Evolutionary conservation across 495 filamentous ascomycete species (phyloP).

Genomic region (Penicillium bialowiezense): DNA sequence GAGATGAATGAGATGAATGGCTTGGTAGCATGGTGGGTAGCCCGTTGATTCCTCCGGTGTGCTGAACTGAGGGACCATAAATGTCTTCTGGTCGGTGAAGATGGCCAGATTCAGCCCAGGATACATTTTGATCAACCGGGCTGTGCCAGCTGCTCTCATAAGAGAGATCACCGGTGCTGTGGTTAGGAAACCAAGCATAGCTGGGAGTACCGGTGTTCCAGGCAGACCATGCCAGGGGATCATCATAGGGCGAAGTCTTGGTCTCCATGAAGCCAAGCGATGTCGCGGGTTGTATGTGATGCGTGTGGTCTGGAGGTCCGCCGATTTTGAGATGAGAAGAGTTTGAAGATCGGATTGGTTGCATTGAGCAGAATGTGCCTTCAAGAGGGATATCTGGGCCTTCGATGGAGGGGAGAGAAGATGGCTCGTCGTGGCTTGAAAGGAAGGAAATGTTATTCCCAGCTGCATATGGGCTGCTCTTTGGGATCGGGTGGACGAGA

Average conservation of each 20-base stretch:
- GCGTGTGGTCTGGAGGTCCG: neutral
- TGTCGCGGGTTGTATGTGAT: neutral
- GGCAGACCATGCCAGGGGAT: neutral
- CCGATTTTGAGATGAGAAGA: neutral
- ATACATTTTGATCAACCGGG: neutral
- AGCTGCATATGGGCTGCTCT: neutral
- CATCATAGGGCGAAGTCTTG: neutral
- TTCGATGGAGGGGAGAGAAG: slow-evolving; percentile 10
- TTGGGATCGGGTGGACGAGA: slow-evolving; percentile 4
- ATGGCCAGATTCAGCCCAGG: neutral
- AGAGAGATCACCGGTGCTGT: neutral
- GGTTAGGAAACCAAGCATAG: neutral
- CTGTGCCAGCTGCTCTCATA: neutral
- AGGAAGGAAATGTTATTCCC: slow-evolving; percentile 6
- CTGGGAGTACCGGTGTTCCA: neutral
- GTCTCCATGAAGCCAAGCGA: neutral
- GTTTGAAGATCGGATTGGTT: neutral
- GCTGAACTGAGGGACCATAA: neutral
- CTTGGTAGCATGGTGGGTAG: neutral
- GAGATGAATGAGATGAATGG: neutral
- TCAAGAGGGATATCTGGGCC: neutral
- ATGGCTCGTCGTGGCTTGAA: neutral
- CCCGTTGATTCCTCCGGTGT: neutral
- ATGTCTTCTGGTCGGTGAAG: neutral
- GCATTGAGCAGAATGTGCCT: neutral